Percentiles rank a stretch among this genome's conserved stretches.
Evolutionary conservation across 306 rosid species (phyloP).

Genomic region (Senna tora): DNA sequence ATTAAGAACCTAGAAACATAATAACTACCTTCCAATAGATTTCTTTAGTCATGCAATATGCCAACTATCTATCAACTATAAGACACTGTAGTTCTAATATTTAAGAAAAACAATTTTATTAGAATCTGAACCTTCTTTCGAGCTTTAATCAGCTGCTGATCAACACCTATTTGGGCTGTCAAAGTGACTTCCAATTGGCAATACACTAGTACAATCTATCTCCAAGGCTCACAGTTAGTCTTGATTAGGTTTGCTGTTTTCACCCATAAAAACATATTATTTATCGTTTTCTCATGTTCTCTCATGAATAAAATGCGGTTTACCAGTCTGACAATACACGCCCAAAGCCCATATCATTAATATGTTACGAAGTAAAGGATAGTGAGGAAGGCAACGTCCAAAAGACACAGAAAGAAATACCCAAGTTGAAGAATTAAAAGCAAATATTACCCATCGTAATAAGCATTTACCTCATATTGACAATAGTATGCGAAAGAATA

Average conservation of each 20-base stretch:
- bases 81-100: background rate
- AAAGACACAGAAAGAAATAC: background rate
- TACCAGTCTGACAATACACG: background rate
- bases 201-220: background rate
- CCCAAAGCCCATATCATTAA: background rate
- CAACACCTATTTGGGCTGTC: background rate
- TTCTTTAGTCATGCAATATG: background rate
- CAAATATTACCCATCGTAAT: background rate
- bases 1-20: background rate
- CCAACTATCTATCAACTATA: background rate
- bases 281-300: background rate
- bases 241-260: background rate
- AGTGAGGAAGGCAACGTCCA: background rate
- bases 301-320: background rate
- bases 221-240: background rate
- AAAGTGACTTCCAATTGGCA: background rate
- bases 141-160: background rate
- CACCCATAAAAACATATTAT: background rate
- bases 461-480: constrained; percentile 3
- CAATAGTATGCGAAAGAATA: background rate
- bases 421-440: background rate
- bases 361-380: background rate
- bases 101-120: background rate
- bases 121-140: background rate
- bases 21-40: background rate